These are phyloP conservation scores for Tricholoma hemisulphureum DNA, from an alignment of 768 basidiomycete species.

Conservation along the genomic window DNA sequence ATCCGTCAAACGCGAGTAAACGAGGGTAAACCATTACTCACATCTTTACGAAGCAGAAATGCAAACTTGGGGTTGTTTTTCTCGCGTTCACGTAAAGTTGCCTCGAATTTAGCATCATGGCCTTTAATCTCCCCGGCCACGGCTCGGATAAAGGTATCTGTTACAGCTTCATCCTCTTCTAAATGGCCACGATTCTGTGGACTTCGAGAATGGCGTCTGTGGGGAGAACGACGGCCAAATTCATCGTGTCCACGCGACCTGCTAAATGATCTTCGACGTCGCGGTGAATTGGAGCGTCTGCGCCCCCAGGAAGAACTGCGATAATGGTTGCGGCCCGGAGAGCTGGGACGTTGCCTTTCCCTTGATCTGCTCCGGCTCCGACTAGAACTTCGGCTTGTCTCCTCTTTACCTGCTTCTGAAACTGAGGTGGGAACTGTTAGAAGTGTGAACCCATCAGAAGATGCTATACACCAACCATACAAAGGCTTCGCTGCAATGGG, in stretches of 20 bases:
- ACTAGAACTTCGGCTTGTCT: conserved; percentile 28
- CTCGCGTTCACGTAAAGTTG: conserved; percentile 72
- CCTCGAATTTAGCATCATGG: conserved; percentile 76
- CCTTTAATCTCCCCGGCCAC: conserved; percentile 84
- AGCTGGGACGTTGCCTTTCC: conserved; percentile 41
- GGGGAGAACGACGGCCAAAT: conserved; percentile 45
- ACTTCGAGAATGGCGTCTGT: conserved; percentile 50
- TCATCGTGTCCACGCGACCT: conserved; percentile 22
- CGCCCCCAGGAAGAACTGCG: conserved; percentile 48
- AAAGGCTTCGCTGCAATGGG: conserved; percentile 75
- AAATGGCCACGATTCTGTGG: conserved; percentile 41
- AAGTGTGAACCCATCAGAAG: neutral
- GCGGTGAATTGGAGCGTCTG: conserved; percentile 44
- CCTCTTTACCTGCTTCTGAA: conserved; percentile 14
- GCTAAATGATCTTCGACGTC: conserved; percentile 33
- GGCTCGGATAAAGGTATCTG: conserved; percentile 81
- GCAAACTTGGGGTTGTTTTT: conserved; percentile 77
- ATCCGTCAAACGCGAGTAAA: conserved; percentile 3
- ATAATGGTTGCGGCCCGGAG: conserved; percentile 43
- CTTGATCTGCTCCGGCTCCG: conserved; percentile 35
- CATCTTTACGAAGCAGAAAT: conserved; percentile 64
- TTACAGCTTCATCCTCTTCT: conserved; percentile 68
- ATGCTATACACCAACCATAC: conserved; percentile 59
- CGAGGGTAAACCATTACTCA: conserved; percentile 29
- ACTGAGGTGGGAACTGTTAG: conserved; percentile 5